phyloP scores from a whole-genome alignment of 2,329 filamentous ascomycete species.

The Aciculosporium take region DNA sequence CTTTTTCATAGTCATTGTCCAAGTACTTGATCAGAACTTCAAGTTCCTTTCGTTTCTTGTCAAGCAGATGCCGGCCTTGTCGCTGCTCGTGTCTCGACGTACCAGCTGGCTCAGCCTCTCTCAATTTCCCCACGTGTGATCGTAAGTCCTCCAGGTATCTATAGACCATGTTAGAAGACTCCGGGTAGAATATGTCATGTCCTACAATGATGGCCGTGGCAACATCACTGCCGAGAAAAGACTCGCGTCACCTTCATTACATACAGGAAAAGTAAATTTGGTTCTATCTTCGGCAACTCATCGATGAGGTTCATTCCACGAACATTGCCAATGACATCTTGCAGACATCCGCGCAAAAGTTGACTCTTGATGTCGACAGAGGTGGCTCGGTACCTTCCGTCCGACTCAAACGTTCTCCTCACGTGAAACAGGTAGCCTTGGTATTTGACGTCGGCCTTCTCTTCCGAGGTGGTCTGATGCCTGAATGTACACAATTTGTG shows the following conservation, averaged over 20 bases:
- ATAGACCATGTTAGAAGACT: background rate
- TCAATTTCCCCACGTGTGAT: conserved; percentile 47
- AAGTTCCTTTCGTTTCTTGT: conserved; percentile 47
- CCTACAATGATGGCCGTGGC: too few species aligned
- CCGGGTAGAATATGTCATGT: background rate
- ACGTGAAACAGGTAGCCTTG: conserved; percentile 75
- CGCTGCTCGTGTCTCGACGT: conserved; percentile 42
- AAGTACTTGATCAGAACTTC: conserved; percentile 63
- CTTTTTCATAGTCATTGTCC: conserved; percentile 66
- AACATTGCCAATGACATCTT: conserved; percentile 23
- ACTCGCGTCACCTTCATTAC: too few species aligned
- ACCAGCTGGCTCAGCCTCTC: conserved; percentile 35
- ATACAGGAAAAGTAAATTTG: conserved; percentile 56
- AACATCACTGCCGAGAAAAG: too few species aligned
- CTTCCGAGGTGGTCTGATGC: conserved; percentile 38
- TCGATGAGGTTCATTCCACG: conserved; percentile 60
- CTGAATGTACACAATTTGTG: conserved; percentile 34
- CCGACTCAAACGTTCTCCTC: conserved; percentile 67
- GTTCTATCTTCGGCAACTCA: conserved; percentile 59
- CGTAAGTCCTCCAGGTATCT: conserved; percentile 67
- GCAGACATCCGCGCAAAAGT: conserved; percentile 50
- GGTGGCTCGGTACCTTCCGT: conserved; percentile 62
- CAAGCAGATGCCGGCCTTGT: conserved; percentile 43
- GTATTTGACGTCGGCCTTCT: conserved; percentile 39
- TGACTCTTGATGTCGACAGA: conserved; percentile 79